phyloP scores from a whole-genome alignment of 768 basidiomycete genomes.

The Tricholomella constricta region DNA sequence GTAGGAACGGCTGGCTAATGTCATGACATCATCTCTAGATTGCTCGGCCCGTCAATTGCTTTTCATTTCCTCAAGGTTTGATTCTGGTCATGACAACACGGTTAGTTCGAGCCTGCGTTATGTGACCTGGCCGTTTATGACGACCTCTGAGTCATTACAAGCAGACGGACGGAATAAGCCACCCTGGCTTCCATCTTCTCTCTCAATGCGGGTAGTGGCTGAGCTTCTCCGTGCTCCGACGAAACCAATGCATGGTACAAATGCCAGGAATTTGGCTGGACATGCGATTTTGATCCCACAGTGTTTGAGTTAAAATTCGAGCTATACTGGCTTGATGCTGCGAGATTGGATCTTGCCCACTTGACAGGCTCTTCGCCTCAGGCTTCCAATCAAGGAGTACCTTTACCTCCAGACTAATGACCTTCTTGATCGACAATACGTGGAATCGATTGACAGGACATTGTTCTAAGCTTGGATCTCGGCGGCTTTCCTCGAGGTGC shows the following conservation, averaged over 20 bases:
- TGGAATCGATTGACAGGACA: conserved; percentile 1
- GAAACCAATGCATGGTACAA: not conserved
- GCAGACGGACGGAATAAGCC: not conserved
- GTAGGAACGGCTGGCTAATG: not conserved
- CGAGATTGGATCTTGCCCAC: conserved; percentile 9
- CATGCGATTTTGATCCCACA: not conserved
- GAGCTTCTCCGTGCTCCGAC: not conserved
- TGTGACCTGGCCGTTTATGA: not conserved
- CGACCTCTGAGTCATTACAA: not conserved
- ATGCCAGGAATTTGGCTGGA: conserved; percentile 4
- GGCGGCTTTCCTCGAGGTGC: not conserved
- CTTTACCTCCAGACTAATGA: not conserved
- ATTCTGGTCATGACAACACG: not conserved
- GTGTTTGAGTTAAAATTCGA: conserved; percentile 9
- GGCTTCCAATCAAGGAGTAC: not conserved
- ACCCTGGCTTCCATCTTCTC: not conserved
- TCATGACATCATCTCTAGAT: not conserved
- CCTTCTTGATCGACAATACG: conserved; percentile 9
- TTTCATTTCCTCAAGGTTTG: not conserved
- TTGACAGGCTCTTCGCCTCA: not conserved
- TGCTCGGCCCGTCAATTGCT: not conserved
- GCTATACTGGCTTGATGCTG: not conserved
- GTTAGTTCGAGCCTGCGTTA: not conserved
- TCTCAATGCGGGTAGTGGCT: not conserved
- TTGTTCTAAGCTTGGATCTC: not conserved